These are phyloP conservation scores for Phaeosphaeria sp. DNA, from an alignment of 2,329 filamentous ascomycete species.

Conservation along the genomic window DNA sequence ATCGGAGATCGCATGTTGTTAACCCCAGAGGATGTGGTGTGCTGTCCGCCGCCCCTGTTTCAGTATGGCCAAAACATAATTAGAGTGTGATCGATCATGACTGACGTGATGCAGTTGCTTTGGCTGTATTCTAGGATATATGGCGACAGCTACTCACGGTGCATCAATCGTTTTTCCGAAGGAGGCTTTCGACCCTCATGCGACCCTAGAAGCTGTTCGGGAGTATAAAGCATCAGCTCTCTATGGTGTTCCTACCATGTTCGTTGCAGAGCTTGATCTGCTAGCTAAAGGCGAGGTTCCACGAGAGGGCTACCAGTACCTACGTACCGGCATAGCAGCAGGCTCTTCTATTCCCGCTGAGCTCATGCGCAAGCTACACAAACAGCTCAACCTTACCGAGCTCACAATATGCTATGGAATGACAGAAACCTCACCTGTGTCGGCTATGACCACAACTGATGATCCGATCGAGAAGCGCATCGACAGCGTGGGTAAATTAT, in stretches of 20 bases:
- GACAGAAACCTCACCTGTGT: conserved; percentile 84
- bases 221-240: conserved; percentile 71
- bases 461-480: conserved; percentile 78
- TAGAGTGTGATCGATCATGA: neutral
- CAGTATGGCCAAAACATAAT: conserved; percentile 41
- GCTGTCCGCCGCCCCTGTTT: conserved; percentile 66
- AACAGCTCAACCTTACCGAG: conserved; percentile 76
- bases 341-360: conserved; percentile 84
- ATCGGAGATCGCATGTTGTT: conserved; percentile 88
- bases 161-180: conserved; percentile 83
- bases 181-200: conserved; percentile 83
- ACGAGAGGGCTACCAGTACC: conserved; percentile 63
- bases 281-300: conserved; percentile 61
- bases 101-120: conserved; percentile 67
- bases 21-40: conserved; percentile 71
- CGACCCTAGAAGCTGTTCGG: conserved; percentile 70
- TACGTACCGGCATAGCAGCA: conserved; percentile 91
- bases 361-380: conserved; percentile 79
- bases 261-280: conserved; percentile 83
- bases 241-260: conserved; percentile 95
- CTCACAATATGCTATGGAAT: conserved; percentile 96
- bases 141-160: conserved; percentile 88
- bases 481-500: conserved; percentile 76
- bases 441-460: conserved; percentile 78
- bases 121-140: conserved; percentile 89